These are phyloP conservation scores for Suillus tomentosus DNA, from an alignment of 768 basidiomycete species.

Conservation along the genomic window DNA sequence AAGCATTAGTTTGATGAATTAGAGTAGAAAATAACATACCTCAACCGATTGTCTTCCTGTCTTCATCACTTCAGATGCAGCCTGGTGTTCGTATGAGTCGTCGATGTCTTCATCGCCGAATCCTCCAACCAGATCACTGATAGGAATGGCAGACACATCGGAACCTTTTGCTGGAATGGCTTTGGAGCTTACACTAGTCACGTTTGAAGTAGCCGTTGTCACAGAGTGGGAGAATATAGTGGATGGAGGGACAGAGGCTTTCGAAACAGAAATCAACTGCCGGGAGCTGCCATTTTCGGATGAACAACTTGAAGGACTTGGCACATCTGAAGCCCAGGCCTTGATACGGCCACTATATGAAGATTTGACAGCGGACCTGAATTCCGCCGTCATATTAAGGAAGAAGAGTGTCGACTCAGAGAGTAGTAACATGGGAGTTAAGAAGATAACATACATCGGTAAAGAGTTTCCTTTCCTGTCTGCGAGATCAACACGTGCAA, in stretches of 20 bases:
- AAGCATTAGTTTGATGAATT: too few species aligned
- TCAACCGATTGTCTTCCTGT: background rate
- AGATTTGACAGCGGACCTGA: background rate
- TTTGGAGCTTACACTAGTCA: background rate
- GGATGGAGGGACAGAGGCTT: background rate
- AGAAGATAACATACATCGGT: background rate
- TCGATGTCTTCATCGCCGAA: background rate
- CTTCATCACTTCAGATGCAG: background rate
- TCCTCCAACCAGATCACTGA: background rate
- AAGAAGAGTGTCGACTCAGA: constrained; percentile 13
- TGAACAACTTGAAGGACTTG: background rate
- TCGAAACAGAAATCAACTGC: background rate
- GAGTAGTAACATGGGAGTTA: constrained; percentile 8
- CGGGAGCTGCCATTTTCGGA: background rate
- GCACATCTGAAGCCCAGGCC: background rate
- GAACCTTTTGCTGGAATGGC: background rate
- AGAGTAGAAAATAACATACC: too few species aligned
- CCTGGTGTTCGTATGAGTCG: too few species aligned
- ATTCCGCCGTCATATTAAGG: constrained; percentile 3
- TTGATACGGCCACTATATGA: background rate
- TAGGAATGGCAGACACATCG: background rate
- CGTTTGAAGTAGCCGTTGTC: background rate
- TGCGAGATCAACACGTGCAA: background rate
- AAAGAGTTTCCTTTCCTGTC: constrained; percentile 3
- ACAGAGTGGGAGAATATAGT: background rate